Conservation (phyloP, 805 yeast species). For the Naumovozyma baii region DNA sequence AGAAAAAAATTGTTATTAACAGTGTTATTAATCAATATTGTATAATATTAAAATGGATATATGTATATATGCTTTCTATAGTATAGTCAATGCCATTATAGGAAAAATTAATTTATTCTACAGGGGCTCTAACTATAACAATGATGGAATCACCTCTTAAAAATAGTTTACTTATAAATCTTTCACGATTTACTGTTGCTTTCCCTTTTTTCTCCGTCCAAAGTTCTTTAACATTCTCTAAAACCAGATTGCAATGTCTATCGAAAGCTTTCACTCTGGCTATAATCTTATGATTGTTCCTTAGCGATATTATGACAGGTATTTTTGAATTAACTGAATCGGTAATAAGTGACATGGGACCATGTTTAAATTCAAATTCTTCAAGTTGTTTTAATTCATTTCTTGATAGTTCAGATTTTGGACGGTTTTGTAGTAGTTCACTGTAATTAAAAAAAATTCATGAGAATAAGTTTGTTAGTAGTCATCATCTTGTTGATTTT, state of each 20-base stretch:
- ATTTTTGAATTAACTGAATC: conserved; percentile 66
- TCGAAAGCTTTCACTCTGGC: conserved; percentile 92
- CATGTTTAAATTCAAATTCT: conserved; percentile 80
- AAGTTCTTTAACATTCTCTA: conserved; percentile 84
- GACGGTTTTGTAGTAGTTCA: conserved; percentile 59
- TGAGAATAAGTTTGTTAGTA: too few relatives aligned
- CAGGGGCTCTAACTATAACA: conserved; percentile 53
- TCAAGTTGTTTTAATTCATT: conserved; percentile 73
- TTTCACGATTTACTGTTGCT: conserved; percentile 48
- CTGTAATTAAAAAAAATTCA: too few relatives aligned
- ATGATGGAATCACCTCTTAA: conserved; percentile 93
- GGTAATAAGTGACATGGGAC: conserved; percentile 85
- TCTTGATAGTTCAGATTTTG: conserved; percentile 71
- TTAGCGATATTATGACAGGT: conserved; percentile 75
- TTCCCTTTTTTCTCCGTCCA: conserved; percentile 65
- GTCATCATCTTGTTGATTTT: too few relatives aligned
- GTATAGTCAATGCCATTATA: background rate
- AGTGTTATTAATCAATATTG: background rate
- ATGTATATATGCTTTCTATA: background rate
- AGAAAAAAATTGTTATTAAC: too few relatives aligned
- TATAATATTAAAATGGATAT: too few relatives aligned
- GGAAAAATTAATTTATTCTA: conserved; percentile 9
- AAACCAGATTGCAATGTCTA: conserved; percentile 86
- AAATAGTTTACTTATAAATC: conserved; percentile 84
- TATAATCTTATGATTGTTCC: conserved; percentile 87